phyloP scores from a whole-genome alignment of 306 rosid genomes.

The Fragaria iinumae region DNA sequence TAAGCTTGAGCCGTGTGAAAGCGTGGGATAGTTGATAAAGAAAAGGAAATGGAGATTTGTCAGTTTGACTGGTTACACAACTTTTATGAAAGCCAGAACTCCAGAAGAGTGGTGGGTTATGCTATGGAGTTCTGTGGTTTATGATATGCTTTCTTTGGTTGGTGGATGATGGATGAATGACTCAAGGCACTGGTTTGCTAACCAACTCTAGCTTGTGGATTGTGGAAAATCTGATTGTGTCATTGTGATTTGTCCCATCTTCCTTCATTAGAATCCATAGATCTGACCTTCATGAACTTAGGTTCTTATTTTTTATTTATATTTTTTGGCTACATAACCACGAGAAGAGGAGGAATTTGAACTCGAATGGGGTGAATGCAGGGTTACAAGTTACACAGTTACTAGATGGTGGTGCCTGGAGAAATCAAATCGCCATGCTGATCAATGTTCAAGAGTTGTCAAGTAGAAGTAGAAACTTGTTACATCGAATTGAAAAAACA shows the following conservation, averaged over 20 bases:
- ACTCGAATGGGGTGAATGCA: neutral
- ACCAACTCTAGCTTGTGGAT: constrained; percentile 47
- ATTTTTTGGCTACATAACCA: too few species aligned
- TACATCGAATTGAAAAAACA: neutral
- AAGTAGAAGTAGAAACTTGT: neutral
- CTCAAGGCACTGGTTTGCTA: constrained; percentile 33
- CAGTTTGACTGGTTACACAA: neutral
- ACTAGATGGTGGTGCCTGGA: neutral
- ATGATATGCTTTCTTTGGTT: constrained; percentile 13
- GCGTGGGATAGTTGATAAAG: constrained; percentile 17
- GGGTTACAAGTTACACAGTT: neutral
- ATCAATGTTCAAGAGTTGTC: neutral
- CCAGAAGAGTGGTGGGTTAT: neutral
- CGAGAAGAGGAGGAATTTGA: too few species aligned
- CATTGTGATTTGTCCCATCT: constrained; percentile 31
- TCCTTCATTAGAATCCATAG: constrained; percentile 30
- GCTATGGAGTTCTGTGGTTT: constrained; percentile 8
- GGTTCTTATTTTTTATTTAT: too few species aligned
- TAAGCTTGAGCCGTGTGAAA: constrained; percentile 45
- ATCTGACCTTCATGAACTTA: constrained; percentile 12
- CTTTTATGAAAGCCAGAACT: neutral
- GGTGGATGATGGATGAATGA: constrained; percentile 29
- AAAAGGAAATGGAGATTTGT: constrained; percentile 12
- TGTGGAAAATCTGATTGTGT: constrained; percentile 36
- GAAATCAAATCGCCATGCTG: neutral